Evolutionary conservation across 805 yeast genomes (phyloP), one percentile per base, ranked within the genome.

Genomic region (Starmerella bacillaris): DNA sequence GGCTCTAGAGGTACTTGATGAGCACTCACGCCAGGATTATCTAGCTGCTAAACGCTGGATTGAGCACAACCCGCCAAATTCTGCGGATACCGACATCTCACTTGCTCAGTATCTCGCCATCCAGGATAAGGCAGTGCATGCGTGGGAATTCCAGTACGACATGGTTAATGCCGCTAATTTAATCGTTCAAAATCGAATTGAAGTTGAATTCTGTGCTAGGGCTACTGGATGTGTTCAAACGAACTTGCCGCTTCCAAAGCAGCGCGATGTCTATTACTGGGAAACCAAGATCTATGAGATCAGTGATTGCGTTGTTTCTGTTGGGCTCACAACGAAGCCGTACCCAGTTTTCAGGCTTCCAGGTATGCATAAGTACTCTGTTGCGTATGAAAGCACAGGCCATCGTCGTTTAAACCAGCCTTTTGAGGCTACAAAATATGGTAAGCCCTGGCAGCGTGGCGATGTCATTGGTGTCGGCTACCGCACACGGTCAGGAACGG

Each of bases 381-480:
- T 82, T 3, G 68, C 83, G n/a, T 89, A 86, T 55, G 94, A 83
- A 42, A 78, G 92, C 4, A 67, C 67, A 35, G 98, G 96, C 3
- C 63, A 68, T 39, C 65, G 92, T 37, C 65, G 95, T 36, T 66
- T 70, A 41, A 82, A 79, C 52, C 79, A 78, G 52, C 82, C 94
- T 4, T 79, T 80, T 46, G 48, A 37, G 21, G 52, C 56, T 41
- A 61, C 61, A 4, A 47, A 54, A 38, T 48, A 59, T 46, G 56
- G 79, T 53, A 41, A 66, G 51, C 40, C 67, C 45, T 46, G 74
- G 48, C 56, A 74, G 31, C 65, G 70, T 24, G 95, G 95, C 21
- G 98, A 89, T 54, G 92, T 89, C 21, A 65, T 89, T 11, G 98
- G 98, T 2, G 70, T 86, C 20, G 98, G 98, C 0, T 78, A 80